Base-by-base conservation (phyloP, 495 filamentous ascomycete genomes). In the Astrothelium macrocarpum region DNA sequence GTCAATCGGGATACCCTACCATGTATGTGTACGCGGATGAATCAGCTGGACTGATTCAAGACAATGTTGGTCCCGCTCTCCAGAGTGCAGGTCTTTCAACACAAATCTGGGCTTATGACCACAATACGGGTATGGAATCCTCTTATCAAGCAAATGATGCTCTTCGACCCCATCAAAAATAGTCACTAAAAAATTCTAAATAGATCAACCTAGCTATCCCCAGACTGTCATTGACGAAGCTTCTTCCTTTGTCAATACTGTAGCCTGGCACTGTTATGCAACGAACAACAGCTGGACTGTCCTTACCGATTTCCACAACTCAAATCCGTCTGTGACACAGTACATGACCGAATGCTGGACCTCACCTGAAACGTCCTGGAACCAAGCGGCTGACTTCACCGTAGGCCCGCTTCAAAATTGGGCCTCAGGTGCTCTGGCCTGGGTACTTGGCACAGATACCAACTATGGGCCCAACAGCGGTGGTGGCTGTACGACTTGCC, bases 281-380 rank as follows among this genome's bases (percentile, higher is more conserved):
- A 78, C 77, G 14, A 67, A 71, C 29, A 66, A 78, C 3, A 71
- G 82, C 69, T 84, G 81, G 80, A 73, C 71, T 10, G 80, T 82
- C 5, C 67, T 84, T 42, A 78, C 72, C 20, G 62, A 74, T 32
- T 83, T 84, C 65, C 76, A 81, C 62, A 68, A 78, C 61, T 66
- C 65, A 0, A 80, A 80, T 66, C 79, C 80, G 0, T 61, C 62
- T 31, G 73, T 75, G 3, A 73, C 72, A 9, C 81, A 84, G 70
- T 83, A 81, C 68, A 84, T 84, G 82, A 83, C 81, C 18, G 82
- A 84, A 70, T 84, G 82, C 68, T 83, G 81, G 78, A 82, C 77
- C 1, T 74, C 76, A 0, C 73, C 76, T 0, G 61, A 68, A 1
- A 77, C 76, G 10, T 64, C 74, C 23, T 82, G 81, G 79, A 74